Conservation (phyloP, 2,329 filamentous ascomycete genomes). For the Truncatella angustata region DNA sequence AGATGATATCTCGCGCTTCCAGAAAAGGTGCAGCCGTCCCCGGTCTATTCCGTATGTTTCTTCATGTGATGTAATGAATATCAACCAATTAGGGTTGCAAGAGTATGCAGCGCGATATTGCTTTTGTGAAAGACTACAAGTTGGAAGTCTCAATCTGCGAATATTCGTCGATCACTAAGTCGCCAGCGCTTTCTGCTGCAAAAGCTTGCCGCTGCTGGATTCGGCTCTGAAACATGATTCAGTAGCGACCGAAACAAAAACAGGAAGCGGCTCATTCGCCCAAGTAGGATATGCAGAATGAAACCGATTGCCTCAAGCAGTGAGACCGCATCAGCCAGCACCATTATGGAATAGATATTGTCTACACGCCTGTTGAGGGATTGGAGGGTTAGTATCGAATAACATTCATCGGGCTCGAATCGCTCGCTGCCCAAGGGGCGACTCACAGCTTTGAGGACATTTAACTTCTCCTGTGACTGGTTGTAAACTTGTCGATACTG, state of each 20-base stretch:
- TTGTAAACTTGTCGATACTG: constrained; percentile 87
- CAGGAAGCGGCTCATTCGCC: no score
- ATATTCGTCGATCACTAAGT: background rate
- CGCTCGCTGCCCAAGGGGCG: constrained; percentile 1
- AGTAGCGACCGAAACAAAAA: no score
- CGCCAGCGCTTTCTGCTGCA: background rate
- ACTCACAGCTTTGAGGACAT: constrained; percentile 62
- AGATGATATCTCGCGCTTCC: background rate
- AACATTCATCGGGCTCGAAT: no score
- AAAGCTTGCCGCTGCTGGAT: background rate
- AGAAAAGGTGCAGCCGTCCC: background rate
- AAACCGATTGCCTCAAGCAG: background rate
- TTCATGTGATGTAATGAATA: background rate
- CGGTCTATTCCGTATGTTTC: background rate
- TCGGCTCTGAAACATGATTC: background rate
- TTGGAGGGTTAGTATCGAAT: background rate
- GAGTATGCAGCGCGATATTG: background rate
- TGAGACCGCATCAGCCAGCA: constrained; percentile 2
- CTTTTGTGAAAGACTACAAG: background rate
- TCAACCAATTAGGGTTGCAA: background rate
- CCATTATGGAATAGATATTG: constrained; percentile 49
- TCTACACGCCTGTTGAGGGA: constrained; percentile 45
- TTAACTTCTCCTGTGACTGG: constrained; percentile 74
- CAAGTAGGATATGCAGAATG: no score
- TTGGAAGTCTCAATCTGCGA: background rate